These are phyloP conservation scores for Paecilomyces formosus DNA, from an alignment of 2,329 filamentous ascomycete genomes.

Conservation along the genomic window DNA sequence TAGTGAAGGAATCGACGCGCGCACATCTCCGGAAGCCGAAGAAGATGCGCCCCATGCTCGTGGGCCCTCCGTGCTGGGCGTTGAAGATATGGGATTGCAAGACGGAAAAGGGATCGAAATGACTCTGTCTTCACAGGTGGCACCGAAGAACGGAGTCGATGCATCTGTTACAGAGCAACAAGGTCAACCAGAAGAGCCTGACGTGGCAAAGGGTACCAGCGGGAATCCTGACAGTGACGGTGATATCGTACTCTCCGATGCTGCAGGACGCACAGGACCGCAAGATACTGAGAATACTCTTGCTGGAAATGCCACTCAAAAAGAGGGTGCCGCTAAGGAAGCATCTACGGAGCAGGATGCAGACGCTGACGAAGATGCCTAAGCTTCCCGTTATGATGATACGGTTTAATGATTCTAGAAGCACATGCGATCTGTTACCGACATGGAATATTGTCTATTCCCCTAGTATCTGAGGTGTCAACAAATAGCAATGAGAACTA, in stretches of 20 bases:
- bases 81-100: conserved; percentile 79
- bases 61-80: conserved; percentile 76
- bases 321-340: not conserved
- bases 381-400: not conserved
- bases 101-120: conserved; percentile 40
- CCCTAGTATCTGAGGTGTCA: not conserved
- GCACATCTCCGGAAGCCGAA: conserved; percentile 31
- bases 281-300: not conserved
- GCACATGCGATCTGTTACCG: not conserved
- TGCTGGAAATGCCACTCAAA: not conserved
- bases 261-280: not conserved
- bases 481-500: not conserved
- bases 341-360: not conserved
- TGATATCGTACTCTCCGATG: not conserved
- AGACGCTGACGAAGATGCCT: not conserved
- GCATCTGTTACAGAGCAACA: not conserved
- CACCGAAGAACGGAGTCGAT: not conserved
- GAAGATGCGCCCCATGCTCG: conserved; percentile 68
- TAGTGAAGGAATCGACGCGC: conserved; percentile 12
- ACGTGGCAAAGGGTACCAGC: not conserved
- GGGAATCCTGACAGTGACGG: not conserved
- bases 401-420: not conserved
- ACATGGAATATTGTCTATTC: not conserved
- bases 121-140: conserved; percentile 19
- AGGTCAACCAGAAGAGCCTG: not conserved